Evolutionary conservation across 208 protist genomes (phyloP), one percentile per base, ranked within the genome.

Genomic region (Trypanosomatidae sp.): DNA sequence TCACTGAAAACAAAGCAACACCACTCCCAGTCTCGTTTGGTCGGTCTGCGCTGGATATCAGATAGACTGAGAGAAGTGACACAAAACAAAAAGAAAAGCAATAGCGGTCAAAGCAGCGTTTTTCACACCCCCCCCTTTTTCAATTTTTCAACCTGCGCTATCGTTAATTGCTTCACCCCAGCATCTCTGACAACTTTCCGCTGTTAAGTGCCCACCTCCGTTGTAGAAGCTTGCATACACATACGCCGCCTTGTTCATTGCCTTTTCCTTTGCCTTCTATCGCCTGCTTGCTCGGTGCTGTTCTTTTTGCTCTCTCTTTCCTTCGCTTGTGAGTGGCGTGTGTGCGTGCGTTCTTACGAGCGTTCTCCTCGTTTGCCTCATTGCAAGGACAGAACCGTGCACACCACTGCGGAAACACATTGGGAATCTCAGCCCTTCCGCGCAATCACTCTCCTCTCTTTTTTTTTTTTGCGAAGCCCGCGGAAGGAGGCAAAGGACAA

Each of bases 211-310:
- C 53, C 25, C 53, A 58, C 53, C 10, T 25, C 25, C 12, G 53
- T 13, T 58, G 22, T 58, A 33, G 53, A 17, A 58, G 53, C 15
- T 30, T 13, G 53, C 25, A 64, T 22, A 64, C 59, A 39, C 59
- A 44, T 6, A 43, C 59, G 13, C 3, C 43, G 33, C 43, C 59
- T 64, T 43, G 28, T n/a, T 64, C 33, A 25, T 5, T 53, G 49
- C 49, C 19, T 64, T 43, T 60, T 67, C 13, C 22, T 25, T 41
- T 55, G 46, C 39, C 52, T 55, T 47, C 30, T 62, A 33, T 66
- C 52, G 17, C 41, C 52, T 71, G 71, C n/a, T 56, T 56, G n/a
- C 59, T 17, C 72, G 66, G 9, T 60, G 71, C 15, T 19, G 8
- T 25, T 49, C 12, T 47, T 49, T 65, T 25, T 30, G 5, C 33